Conservation (phyloP, 2,329 filamentous ascomycete genomes). For the Ophiosphaerella narmari region DNA sequence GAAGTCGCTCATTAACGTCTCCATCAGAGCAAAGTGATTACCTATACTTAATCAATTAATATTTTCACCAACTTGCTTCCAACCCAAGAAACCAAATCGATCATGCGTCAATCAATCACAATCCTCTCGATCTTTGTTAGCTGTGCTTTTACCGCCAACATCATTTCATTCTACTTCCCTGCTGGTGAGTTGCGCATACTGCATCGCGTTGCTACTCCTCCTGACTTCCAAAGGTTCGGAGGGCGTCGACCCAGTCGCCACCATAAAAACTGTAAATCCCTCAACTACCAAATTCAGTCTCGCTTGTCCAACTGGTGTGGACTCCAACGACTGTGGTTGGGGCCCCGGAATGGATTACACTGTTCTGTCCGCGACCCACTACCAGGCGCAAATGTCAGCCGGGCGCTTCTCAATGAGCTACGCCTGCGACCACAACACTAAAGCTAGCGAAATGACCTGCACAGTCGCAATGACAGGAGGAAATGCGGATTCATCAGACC, state of each 20-base stretch:
- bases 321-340: constrained; percentile 30
- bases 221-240: constrained; percentile 16
- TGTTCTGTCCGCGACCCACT: constrained; percentile 26
- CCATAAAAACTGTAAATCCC: constrained; percentile 23
- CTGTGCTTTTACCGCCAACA: constrained; percentile 19
- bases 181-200: constrained; percentile 17
- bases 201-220: background rate
- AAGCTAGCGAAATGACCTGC: constrained; percentile 29
- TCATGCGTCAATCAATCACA: constrained; percentile 30
- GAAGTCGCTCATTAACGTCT: too few relatives aligned
- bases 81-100: background rate
- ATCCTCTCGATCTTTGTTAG: constrained; percentile 23
- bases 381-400: constrained; percentile 23
- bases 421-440: constrained; percentile 30
- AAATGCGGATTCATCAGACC: constrained; percentile 10
- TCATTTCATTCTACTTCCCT: constrained; percentile 28
- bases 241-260: constrained; percentile 27
- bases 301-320: constrained; percentile 25
- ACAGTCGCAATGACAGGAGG: constrained; percentile 25
- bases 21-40: too few relatives aligned
- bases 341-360: constrained; percentile 24
- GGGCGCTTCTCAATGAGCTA: constrained; percentile 27
- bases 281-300: constrained; percentile 29
- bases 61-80: constrained; percentile 1
- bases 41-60: too few relatives aligned